Base-by-base conservation (phyloP, 2,329 filamentous ascomycete species). In the Scytalidium sp. region DNA sequence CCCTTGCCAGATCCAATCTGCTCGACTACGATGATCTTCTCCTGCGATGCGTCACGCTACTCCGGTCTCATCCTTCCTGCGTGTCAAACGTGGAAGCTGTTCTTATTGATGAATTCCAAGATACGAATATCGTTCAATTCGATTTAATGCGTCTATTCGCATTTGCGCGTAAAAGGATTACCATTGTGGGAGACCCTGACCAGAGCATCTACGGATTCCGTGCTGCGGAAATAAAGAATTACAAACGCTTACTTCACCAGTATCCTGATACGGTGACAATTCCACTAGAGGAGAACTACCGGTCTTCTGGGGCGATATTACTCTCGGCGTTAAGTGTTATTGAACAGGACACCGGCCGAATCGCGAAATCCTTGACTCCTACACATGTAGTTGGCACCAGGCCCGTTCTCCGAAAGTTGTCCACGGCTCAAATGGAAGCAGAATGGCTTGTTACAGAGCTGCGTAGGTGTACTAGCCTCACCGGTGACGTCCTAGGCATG, bases 151-250 rank as follows among this genome's bases (percentile, higher is more conserved):
- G 81, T 55, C 77, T 96, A 1, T 85, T 99, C 60, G 90, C 92
- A 2, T 83, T 90, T 52, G 72, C 76, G 19, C 77, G 79, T 41
- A 80, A 82, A 49, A 80, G 84, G n/a, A 93, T 97, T 58, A 97
- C 93, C 1, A 89, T 97, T 52, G 94, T 99, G 3, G 94, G 93
- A 27, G 93, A 99, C 64, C 93, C 94, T 0, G 94, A 99, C 66
- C 93, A 99, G 68, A 97, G 92, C 66, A 99, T 99, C 50, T 99
- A 97, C 65, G 90, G 93, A 19, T 99, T 95, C 77, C 85, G 93
- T 19, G 92, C 90, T 7, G 93, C 94, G 9, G 93, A 99, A 67
- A 90, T 93, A 58, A 87, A 87, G 64, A 99, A 97, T 60, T 76
- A 97, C 43, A 81, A 82, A 56, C 83, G 88, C 2, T 84, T 99